Percentiles rank a stretch among this genome's conserved stretches.
phyloP scores from a whole-genome alignment of 257 asterid species.

The Verbascum thapsus region DNA sequence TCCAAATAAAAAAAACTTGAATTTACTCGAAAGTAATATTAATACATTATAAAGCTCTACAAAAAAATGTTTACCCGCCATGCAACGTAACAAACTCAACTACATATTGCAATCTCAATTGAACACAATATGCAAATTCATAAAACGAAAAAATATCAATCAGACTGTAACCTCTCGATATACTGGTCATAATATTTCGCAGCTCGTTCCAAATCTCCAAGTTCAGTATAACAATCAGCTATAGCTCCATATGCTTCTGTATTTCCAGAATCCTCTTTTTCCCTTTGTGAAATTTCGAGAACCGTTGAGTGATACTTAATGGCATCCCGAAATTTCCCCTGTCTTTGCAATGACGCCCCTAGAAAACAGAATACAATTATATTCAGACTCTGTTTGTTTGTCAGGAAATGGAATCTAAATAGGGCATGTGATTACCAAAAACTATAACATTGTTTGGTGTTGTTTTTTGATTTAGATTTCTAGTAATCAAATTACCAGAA shows the following conservation, averaged over 20 bases:
- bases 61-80: slow-evolving; percentile 20
- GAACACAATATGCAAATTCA: slow-evolving; percentile 5
- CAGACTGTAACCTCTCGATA: slow-evolving; percentile 81
- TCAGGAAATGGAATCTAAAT: no score
- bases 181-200: slow-evolving; percentile 88
- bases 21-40: background rate
- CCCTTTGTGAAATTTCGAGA: slow-evolving; percentile 73
- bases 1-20: background rate
- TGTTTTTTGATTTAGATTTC: no score
- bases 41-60: slow-evolving; percentile 27
- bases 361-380: background rate
- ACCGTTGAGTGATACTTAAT: slow-evolving; percentile 81
- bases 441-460: no score
- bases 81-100: slow-evolving; percentile 21
- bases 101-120: slow-evolving; percentile 21
- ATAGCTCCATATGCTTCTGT: slow-evolving; percentile 97
- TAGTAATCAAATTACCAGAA: no score
- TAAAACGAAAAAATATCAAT: slow-evolving; percentile 44
- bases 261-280: slow-evolving; percentile 90
- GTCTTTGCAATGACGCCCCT: slow-evolving; percentile 98
- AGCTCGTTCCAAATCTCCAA: slow-evolving; percentile 90
- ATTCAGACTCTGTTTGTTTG: no score
- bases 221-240: slow-evolving; percentile 96
- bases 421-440: no score
- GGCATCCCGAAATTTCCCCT: slow-evolving; percentile 85